Evolutionary conservation across 768 basidiomycete species (phyloP), one percentile per base, ranked within the genome.

Genomic region (Sporobolomyces pararoseus): DNA sequence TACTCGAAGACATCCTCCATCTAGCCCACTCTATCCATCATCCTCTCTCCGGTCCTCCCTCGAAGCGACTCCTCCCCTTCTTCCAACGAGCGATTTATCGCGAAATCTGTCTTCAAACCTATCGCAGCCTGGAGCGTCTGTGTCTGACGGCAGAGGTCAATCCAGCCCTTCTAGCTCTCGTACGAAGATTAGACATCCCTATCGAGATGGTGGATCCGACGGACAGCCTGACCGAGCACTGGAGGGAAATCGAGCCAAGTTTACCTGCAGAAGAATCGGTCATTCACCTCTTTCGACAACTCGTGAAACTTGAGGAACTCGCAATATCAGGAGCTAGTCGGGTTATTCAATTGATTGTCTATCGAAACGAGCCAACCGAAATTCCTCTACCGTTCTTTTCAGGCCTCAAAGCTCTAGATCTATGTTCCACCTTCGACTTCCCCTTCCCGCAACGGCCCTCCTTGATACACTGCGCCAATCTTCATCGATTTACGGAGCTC

Each of bases 51-150:
- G 54, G 54, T 23, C 60, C 60, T 17, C 25, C 50, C 60, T 62
- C 60, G 60, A 49, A 47, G 5, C 44, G 60, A 31, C 42, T 59
- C n/a, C 37, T 44, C 10, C 58, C 37, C 35, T 59, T 62, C 47
- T 62, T 49, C 42, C 9, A 50, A 4, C 60, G 60, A 44, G 34
- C 44, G 2, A 13, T 62, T 27, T 46, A 47, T 25, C 44, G 44
- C n/a, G 60, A 29, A 29, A 39, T 49, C 46, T 14, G 7, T 47
- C 27, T 55, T 16, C 4, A 35, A 12, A 17, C 7, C 7, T 37
- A 34, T 23, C 4, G 21, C 4, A 4, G 23, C 9, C 32, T 55
- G 21, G 32, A 10, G 13, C 7, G 23, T 6, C 32, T 55, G 23
- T 55, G 54, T 23, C 19, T 19, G 23, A 55, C 54, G 32, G 54